Evolutionary conservation across 2,329 filamentous ascomycete species (phyloP), one percentile per base, ranked within the genome.

Genomic region (Aspergillus unguis): DNA sequence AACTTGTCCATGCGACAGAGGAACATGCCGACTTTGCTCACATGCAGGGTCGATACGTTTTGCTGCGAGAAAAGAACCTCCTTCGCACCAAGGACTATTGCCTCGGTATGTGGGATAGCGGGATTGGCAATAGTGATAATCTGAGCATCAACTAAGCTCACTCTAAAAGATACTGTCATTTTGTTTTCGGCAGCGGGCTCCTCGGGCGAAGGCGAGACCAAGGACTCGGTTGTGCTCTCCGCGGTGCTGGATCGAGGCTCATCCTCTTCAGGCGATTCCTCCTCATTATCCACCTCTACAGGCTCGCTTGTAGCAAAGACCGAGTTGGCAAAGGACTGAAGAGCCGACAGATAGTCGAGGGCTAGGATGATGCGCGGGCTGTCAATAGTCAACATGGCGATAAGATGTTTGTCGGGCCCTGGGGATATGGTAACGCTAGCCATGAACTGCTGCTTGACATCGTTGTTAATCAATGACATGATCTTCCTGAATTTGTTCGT

Each of bases 1-100:
- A 97, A 97, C 58, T 86, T 89, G 71, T 99, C 95, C 94, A 99
- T 99, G 9, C 94, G 88, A 67, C 95, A 99, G 31, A 99, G 73
- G 70, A 96, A 99, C 94, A 99, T 99, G 62, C 94, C 94, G 48
- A 97, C 83, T 65, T 97, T 86, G 6, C 90, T 92, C 2, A 99
- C 85, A 66, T 99, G 92, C 66, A 99, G 81, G 1, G 94, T 96
- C 61, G 95, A 81, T 6, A 92, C 90, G 74, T 97, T 90, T 69
- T 99, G 95, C 63, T 95, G 88, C 2, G 92, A 95, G 8, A 97
- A 80, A 2, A 97, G 80, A 9, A 97, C 85, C 69, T 99, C 92
- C 68, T 96, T 95, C 2, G 92, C 95, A 44, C 91, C 90, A 26
- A 99, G 79, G 0, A 99, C 95, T 62, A 99, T 95, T 2, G 94